These are phyloP conservation scores for Leucaena leucocephala DNA, from an alignment of 306 rosid species.

Conservation along the genomic window DNA sequence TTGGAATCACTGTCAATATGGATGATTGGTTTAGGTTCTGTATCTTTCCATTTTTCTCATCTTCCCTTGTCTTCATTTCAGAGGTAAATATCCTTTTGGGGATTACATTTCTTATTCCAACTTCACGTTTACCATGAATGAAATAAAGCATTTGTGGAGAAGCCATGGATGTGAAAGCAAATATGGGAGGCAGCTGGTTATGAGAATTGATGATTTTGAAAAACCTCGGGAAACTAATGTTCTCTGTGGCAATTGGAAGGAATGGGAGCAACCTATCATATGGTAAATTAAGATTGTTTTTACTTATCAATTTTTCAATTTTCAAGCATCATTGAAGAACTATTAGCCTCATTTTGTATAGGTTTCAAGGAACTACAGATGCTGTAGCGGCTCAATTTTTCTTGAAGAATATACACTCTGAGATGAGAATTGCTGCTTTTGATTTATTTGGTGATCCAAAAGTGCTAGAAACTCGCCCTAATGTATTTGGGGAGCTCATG, in stretches of 20 bases:
- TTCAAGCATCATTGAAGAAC: constrained; percentile 32
- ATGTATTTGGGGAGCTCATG: constrained; percentile 95
- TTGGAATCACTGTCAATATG: constrained; percentile 14
- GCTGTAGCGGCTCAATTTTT: constrained; percentile 90
- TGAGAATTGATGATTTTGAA: constrained; percentile 93
- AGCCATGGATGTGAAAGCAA: constrained; percentile 68
- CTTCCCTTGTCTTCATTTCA: constrained; percentile 44
- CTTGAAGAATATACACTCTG: constrained; percentile 85
- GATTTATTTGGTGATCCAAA: constrained; percentile 78
- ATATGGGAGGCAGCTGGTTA: constrained; percentile 68
- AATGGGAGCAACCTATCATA: constrained; percentile 91
- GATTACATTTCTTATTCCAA: constrained; percentile 83
- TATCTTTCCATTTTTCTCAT: constrained; percentile 37
- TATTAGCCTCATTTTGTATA: constrained; percentile 47
- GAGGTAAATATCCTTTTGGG: constrained; percentile 87
- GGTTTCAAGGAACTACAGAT: constrained; percentile 98
- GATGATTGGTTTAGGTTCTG: not conserved
- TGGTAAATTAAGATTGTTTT: constrained; percentile 56
- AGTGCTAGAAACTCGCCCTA: constrained; percentile 66
- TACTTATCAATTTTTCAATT: constrained; percentile 16
- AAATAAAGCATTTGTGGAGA: constrained; percentile 95
- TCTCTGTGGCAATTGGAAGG: constrained; percentile 90
- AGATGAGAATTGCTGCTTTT: constrained; percentile 76
- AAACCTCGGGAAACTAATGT: constrained; percentile 83
- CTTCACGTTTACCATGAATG: constrained; percentile 82